A percentile compares a stretch with the other conserved stretches of the same genome.
Evolutionary conservation across 78 protist genomes (phyloP).

Genomic region (Polysphondylium violaceum): DNA sequence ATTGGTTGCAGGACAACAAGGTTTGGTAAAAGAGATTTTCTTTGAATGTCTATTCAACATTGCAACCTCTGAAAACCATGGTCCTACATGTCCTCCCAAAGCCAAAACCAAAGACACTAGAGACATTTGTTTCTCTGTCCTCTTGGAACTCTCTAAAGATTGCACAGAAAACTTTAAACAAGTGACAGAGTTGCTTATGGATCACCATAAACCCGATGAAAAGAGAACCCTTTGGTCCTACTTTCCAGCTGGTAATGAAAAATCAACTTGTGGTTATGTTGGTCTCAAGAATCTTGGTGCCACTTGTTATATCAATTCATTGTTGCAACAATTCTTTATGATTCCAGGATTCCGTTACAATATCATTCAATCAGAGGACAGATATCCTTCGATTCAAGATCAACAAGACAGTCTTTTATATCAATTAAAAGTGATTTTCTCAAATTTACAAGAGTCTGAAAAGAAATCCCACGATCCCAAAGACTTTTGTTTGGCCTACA

Average conservation of each 20-base stretch:
- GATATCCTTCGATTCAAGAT: conserved; percentile 5
- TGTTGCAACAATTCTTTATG: conserved; percentile 90
- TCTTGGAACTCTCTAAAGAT: conserved; percentile 51
- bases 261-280: conserved; percentile 86
- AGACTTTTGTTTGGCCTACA: conserved; percentile 75
- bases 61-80: conserved; percentile 81
- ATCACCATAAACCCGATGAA: conserved; percentile 66
- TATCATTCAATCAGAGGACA: conserved; percentile 56
- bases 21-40: conserved; percentile 47
- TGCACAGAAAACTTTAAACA: conserved; percentile 21
- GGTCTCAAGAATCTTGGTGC: conserved; percentile 94
- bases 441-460: conserved; percentile 85
- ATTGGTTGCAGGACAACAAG: conserved; percentile 50
- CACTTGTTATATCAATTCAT: conserved; percentile 93
- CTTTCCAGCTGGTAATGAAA: conserved; percentile 77
- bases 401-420: conserved; percentile 48
- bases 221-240: conserved; percentile 68
- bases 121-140: conserved; percentile 66
- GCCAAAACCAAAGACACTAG: conserved; percentile 66
- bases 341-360: conserved; percentile 79
- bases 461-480: conserved; percentile 81
- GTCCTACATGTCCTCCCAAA: conserved; percentile 83
- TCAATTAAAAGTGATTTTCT: conserved; percentile 78
- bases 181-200: neutral
- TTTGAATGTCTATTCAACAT: conserved; percentile 75